A percentile compares a stretch with the other conserved stretches of the same genome.
Conservation (phyloP, 108 stramenopile genomes). For the Craspedostauros australis region DNA sequence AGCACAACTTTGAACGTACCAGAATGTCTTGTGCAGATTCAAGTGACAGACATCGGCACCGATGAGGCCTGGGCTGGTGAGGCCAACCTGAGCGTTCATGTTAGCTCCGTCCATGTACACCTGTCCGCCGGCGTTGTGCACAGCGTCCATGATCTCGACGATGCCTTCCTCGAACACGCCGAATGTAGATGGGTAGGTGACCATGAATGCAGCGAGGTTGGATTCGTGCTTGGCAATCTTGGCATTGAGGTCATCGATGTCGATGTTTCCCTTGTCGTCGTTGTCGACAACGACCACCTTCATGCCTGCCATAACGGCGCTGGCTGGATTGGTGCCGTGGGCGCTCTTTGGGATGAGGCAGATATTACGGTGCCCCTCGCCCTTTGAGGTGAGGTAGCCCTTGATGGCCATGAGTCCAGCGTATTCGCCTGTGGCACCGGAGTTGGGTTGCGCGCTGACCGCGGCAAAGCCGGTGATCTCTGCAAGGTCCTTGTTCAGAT, state of each 20-base stretch:
- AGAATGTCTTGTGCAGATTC: conserved; percentile 99
- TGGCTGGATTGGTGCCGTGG: conserved; percentile 98
- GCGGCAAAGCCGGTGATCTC: conserved; percentile 99
- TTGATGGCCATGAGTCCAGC: conserved; percentile 94
- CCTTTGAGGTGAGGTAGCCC: conserved; percentile 74
- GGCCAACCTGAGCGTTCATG: conserved; percentile 98
- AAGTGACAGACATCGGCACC: conserved; percentile 99
- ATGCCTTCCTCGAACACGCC: conserved; percentile 98
- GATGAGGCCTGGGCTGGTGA: conserved; percentile 94
- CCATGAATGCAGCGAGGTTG: conserved; percentile 95
- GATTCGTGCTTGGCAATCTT: conserved; percentile 92
- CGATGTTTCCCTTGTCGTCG: conserved; percentile 91
- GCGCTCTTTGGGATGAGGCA: conserved; percentile 98
- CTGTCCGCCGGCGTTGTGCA: conserved; percentile 94
- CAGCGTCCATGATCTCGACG: conserved; percentile 78
- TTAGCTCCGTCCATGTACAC: conserved; percentile 99
- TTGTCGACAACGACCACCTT: conserved; percentile 96
- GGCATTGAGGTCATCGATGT: conserved; percentile 81
- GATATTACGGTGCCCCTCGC: conserved; percentile 90
- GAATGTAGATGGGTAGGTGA: conserved; percentile 98
- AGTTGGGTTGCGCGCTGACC: conserved; percentile 97
- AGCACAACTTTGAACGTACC: no score
- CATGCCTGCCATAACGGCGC: conserved; percentile 94
- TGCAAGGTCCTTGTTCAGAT: conserved; percentile 90
- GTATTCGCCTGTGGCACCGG: conserved; percentile 97